Conservation (phyloP, 2,329 filamentous ascomycete species). For the Colletotrichum kahawae region DNA sequence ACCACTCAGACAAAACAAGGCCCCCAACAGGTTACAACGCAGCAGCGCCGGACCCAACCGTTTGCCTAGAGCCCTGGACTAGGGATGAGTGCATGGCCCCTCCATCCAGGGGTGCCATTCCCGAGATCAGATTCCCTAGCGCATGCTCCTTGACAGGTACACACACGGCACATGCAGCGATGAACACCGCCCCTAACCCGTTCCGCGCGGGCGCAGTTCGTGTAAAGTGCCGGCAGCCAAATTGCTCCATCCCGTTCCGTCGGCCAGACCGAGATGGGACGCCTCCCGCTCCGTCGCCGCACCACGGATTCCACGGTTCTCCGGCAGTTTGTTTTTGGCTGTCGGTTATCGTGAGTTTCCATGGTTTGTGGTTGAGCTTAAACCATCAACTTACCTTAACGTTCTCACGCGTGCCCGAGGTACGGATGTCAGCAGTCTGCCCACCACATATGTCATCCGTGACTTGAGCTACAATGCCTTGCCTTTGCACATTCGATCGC, state of each 20-base stretch:
- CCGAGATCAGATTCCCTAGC: background rate
- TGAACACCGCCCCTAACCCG: background rate
- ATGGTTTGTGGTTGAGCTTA: background rate
- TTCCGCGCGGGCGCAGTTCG: background rate
- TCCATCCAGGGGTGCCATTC: background rate
- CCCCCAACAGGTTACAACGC: background rate
- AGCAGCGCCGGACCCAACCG: background rate
- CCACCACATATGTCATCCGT: background rate
- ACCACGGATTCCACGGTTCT: background rate
- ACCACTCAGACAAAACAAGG: background rate
- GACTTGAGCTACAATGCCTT: background rate
- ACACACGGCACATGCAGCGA: background rate
- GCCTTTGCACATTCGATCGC: background rate
- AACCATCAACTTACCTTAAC: background rate
- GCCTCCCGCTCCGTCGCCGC: background rate
- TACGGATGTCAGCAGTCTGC: background rate
- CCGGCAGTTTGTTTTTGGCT: background rate
- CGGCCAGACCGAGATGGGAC: background rate
- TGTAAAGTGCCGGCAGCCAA: background rate
- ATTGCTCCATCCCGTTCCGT: conserved; percentile 13
- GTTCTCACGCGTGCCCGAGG: background rate
- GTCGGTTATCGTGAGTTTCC: background rate
- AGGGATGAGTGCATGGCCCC: background rate
- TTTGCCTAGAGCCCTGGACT: background rate
- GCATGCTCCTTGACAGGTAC: background rate